These are phyloP conservation scores for Dactylellina leptospora DNA, from an alignment of 2,329 filamentous ascomycete genomes.

Conservation along the genomic window DNA sequence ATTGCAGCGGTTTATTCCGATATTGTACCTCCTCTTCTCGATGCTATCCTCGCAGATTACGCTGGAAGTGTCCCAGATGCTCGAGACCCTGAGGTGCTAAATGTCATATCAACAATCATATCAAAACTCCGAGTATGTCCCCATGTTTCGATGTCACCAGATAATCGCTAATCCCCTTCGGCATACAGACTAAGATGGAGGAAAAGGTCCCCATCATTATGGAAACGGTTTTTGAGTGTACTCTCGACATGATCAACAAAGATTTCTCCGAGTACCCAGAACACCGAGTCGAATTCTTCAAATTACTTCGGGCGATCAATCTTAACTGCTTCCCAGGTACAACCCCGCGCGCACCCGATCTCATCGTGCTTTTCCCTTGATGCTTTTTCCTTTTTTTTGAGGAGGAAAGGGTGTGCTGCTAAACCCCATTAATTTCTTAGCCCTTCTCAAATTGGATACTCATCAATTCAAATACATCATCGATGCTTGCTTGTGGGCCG, in stretches of 20 bases:
- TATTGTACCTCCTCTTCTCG: conserved; percentile 93
- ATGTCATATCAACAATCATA: conserved; percentile 97
- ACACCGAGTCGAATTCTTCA: conserved; percentile 99
- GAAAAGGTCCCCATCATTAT: conserved; percentile 97
- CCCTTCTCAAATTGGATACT: conserved; percentile 90
- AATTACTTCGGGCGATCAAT: conserved; percentile 93
- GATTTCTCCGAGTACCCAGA: conserved; percentile 99
- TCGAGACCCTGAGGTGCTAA: conserved; percentile 93
- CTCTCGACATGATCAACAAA: conserved; percentile 99
- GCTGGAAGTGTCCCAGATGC: conserved; percentile 96
- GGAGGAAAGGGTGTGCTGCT: no score
- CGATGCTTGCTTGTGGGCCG: conserved; percentile 99
- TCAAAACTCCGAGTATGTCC: conserved; percentile 91
- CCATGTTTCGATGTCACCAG: conserved; percentile 58
- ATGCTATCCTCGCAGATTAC: conserved; percentile 94
- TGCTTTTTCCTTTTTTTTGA: no score
- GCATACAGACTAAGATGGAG: conserved; percentile 75
- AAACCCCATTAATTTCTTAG: conserved; percentile 58
- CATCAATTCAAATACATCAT: conserved; percentile 99
- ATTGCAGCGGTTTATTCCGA: conserved; percentile 89
- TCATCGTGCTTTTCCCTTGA: not conserved
- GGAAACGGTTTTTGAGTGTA: conserved; percentile 98
- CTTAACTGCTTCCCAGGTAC: conserved; percentile 89
- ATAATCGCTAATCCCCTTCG: conserved; percentile 64
- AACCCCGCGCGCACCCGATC: conserved; percentile 18